Evolutionary conservation across 768 basidiomycete species (phyloP), one percentile per base, ranked within the genome.

Genomic region (Pleurotus tuoliensis): DNA sequence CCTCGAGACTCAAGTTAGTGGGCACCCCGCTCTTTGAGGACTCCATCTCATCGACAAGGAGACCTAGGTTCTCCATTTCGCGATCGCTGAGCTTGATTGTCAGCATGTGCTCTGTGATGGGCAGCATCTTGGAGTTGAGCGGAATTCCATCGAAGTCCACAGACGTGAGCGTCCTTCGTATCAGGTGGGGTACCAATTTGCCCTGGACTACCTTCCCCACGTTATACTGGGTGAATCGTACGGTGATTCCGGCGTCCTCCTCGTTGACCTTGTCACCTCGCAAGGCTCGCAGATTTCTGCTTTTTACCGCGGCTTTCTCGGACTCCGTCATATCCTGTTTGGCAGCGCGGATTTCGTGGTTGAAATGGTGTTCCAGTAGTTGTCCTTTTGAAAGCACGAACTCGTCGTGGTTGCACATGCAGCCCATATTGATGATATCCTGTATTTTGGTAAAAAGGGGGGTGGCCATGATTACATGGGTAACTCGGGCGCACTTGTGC

Each of bases 391-490:
- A 5, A 5, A 11, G 20, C 20, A 43, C 27, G 54, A 46, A 16
- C 7, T 27, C 11, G 41, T 4, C 2, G 54, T n/a, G 30, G 11
- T 43, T 43, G 16, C 53, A 39, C 25, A 58, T 54, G 7, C 57
- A 52, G 2, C 18, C 57, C 4, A 58, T 15, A 16, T 58, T 54
- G 39, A 58, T 16, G 6, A 58, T 52, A 13, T 58, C 57, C 38
- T 50, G 50, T 16, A 52, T 27, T 15, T 30, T 39, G 2, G 55
- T 59, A 5, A 45, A 57, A 30, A 61, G 43, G 0, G 61, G 62
- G 20, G 61, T 61, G 1, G 62, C 62, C 4, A 58, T 61, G 2
- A 43, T 16, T 5, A 45, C 38, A 16, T 51, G 13, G 0, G 58
- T 34, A 2, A 62, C 25, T 0, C 22, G 20, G 3, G 50, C 38